Base-by-base conservation (phyloP, 1,284 basidiomycete species). In the Tilletia indica region DNA sequence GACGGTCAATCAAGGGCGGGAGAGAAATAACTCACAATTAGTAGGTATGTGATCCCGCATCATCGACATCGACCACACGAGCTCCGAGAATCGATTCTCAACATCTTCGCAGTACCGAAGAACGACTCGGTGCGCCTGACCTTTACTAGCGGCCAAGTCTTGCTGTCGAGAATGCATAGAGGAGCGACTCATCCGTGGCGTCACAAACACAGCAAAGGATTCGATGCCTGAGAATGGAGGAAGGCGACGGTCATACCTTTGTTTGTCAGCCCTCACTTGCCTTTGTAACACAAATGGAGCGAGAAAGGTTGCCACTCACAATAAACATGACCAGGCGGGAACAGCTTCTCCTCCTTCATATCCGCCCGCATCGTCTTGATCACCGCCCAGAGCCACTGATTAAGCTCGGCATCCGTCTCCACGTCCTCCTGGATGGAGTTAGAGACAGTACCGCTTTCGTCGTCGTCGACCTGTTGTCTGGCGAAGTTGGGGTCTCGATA, bases 51-150 rank as follows among this genome's bases (percentile, higher is more conserved):
- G 80, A 70, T 81, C 80, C 47, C 79, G 39, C 36, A 81, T 48
- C 77, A 81, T 77, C 39, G 74, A 78, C 68, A 78, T 76, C 3
- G 78, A 75, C 48, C 80, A 87, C 77, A 86, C 75, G 71, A 86
- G 86, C 73, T 88, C 87, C 25, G 85, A 82, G 77, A 88, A 88
- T 3, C 87, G 74, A 72, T 85, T 85, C 72, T 85, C 83, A 4
- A 87, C 86, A 21, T 86, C 85, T 63, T 86, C 85, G 71, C 86
- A 86, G 61, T 84, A 82, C 2, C 86, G 79, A 31, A 88, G 77
- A 25, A 86, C 83, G 34, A 87, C 86, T 19, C 87, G 76, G 48
- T 86, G 81, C 2, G 86, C 87, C 67, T 86, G 76, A 1, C 72
- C 72, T 49, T 74, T 25, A 56, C 56, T 47, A 19, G 45, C 67